These are phyloP conservation scores for Paxillus ammoniavirescens DNA, from an alignment of 768 basidiomycete genomes.

Conservation along the genomic window DNA sequence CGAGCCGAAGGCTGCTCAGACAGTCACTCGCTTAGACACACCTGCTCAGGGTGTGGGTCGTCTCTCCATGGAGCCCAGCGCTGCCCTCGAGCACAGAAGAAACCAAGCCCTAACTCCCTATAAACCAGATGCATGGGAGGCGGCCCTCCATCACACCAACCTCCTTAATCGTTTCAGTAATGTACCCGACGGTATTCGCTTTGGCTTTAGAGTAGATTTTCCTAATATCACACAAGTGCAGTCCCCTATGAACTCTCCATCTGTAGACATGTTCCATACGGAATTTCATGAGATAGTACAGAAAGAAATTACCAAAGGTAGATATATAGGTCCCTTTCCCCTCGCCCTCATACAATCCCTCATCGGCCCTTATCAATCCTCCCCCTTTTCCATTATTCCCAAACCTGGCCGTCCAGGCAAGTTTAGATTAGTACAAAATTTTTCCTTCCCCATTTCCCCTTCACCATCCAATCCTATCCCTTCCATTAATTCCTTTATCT, in stretches of 20 bases:
- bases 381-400: constrained; percentile 19
- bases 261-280: neutral
- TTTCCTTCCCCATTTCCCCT: constrained; percentile 9
- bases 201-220: constrained; percentile 5
- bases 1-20: neutral
- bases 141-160: neutral
- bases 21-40: neutral
- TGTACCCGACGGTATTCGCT: neutral
- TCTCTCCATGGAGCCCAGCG: constrained; percentile 2
- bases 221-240: neutral
- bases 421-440: constrained; percentile 19
- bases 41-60: constrained; percentile 4
- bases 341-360: neutral
- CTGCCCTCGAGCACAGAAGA: constrained; percentile 9
- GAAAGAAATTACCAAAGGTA: constrained; percentile 3
- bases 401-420: constrained; percentile 14
- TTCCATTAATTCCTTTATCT: constrained; percentile 1
- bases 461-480: neutral
- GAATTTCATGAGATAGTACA: neutral
- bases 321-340: constrained; percentile 17
- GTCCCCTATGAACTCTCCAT: neutral
- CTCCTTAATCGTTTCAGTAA: neutral
- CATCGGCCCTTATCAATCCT: constrained; percentile 20
- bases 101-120: constrained; percentile 1
- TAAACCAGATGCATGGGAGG: neutral